Base-by-base conservation (phyloP, 1,139 yeast genomes). In the Geotrichum klebahnii region DNA sequence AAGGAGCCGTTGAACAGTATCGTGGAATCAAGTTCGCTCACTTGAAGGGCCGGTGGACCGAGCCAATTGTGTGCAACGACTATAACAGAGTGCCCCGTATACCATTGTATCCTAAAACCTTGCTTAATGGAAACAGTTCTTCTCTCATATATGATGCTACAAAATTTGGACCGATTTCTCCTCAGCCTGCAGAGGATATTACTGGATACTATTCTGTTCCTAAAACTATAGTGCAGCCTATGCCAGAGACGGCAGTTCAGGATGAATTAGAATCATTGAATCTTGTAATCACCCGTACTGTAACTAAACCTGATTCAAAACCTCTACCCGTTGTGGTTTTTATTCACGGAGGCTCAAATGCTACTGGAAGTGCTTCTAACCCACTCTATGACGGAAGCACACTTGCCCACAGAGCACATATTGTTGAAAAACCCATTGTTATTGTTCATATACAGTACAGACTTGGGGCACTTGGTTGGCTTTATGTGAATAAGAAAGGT, bases 291-390 rank as follows among this genome's bases (percentile, higher is more conserved):
- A 57, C 62, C 0, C 46, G 55, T 1, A 61, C 64, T 2, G 24
- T 46, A 3, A 3, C 5, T 17, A 14, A 12, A 2, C 9, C 16
- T 26, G 17, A 41, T 31, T n/a, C n/a, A 14, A 38, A 39, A 3
- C 44, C 53, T 8, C 49, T 64, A 4, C 66, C 67, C 1, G 65
- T 61, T 2, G 60, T 57, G 5, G 53, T 61, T 5, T 63, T 65
- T 62, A 59, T 63, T 38, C 64, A 63, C 42, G 66, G 66, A 14
- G 67, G 67, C 28, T 62, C 59, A 26, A 56, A 62, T 42, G 49
- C 53, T 2, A 53, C 52, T n/a, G 60, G 59, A 35, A 52, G 48
- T 10, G 52, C 48, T 16, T 48, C 52, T 29, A 50, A 53, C 31
- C 49, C 44, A 5, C 50, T 54, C 5, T 51, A 52, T 32, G 47